Conservation (phyloP, 768 basidiomycete species). For the Leccinellum rugosiceps region DNA sequence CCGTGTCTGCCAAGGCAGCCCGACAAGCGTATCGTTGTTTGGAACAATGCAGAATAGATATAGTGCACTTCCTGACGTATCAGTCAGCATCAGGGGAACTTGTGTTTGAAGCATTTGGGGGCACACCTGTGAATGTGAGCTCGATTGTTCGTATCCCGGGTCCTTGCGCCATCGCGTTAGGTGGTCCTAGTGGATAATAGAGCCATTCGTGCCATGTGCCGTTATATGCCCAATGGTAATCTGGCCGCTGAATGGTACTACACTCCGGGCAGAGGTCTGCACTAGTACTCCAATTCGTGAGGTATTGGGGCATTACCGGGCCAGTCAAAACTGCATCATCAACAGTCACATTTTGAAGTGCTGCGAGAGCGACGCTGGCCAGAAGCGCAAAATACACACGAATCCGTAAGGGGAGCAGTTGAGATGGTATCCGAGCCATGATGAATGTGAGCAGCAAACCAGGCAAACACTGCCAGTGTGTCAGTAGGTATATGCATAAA, state of each 20-base stretch:
- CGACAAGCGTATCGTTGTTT: neutral
- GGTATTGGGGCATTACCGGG: slow-evolving; percentile 1
- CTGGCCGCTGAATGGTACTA: too few species aligned
- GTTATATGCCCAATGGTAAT: neutral
- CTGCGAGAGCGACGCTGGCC: neutral
- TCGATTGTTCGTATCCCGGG: too few species aligned
- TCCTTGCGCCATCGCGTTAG: too few species aligned
- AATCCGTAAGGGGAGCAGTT: neutral
- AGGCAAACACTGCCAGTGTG: neutral
- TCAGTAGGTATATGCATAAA: too few species aligned
- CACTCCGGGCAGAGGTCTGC: too few species aligned
- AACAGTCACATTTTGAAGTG: slow-evolving; percentile 13
- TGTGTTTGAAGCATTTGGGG: neutral
- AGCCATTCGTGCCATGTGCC: slow-evolving; percentile 26
- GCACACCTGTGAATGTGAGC: slow-evolving; percentile 12
- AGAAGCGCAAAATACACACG: neutral
- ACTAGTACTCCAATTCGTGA: too few species aligned
- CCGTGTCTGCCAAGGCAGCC: neutral
- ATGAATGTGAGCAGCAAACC: neutral
- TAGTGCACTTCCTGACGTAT: slow-evolving; percentile 8
- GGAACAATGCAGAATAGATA: slow-evolving; percentile 20
- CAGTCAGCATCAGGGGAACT: neutral
- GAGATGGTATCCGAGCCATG: slow-evolving; percentile 6
- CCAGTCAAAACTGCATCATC: slow-evolving; percentile 15
- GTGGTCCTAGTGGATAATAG: too few species aligned